A percentile compares a stretch with the other conserved stretches of the same genome.
Evolutionary conservation across 2,329 filamentous ascomycete species (phyloP).

Genomic region (Tolypocladium guangdongense): DNA sequence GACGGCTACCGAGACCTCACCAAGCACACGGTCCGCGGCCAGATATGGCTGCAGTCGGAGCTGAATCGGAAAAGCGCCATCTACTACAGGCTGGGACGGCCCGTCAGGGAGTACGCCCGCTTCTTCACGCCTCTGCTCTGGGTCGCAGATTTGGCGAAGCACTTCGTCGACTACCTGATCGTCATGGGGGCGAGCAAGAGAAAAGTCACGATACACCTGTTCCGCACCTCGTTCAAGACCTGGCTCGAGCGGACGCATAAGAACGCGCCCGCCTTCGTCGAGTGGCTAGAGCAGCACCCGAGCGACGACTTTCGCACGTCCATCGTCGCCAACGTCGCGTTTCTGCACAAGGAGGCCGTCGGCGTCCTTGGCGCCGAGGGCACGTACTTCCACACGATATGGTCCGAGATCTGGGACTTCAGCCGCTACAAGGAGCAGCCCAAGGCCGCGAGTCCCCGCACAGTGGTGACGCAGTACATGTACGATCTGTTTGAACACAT

Average conservation of each 20-base stretch:
- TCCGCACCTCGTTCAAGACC: slow-evolving; percentile 41
- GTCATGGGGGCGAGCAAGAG: slow-evolving; percentile 16
- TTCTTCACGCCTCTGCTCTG: slow-evolving; percentile 58
- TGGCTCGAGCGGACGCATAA: slow-evolving; percentile 44
- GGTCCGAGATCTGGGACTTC: slow-evolving; percentile 37
- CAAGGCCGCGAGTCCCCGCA: slow-evolving; percentile 21
- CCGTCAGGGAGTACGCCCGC: slow-evolving; percentile 47
- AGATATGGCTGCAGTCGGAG: slow-evolving; percentile 54
- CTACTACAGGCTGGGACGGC: slow-evolving; percentile 52
- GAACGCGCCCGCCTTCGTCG: slow-evolving; percentile 26
- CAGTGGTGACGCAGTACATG: slow-evolving; percentile 61
- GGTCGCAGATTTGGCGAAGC: slow-evolving; percentile 60
- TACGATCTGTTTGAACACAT: slow-evolving; percentile 53
- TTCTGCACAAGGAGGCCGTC: slow-evolving; percentile 53
- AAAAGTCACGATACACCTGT: slow-evolving; percentile 41
- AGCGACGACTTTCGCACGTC: slow-evolving; percentile 51
- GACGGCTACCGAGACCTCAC: slow-evolving; percentile 49
- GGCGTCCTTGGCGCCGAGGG: slow-evolving; percentile 29
- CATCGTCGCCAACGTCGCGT: slow-evolving; percentile 48
- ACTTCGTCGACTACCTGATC: slow-evolving; percentile 56
- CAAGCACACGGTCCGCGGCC: slow-evolving; percentile 33
- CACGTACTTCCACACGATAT: slow-evolving; percentile 33
- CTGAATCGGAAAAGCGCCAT: slow-evolving; percentile 30
- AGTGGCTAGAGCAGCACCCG: slow-evolving; percentile 42
- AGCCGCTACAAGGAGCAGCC: slow-evolving; percentile 18